Evolutionary conservation across 1,139 yeast genomes (phyloP).

Genomic region (Pneumocystis oryctolagi): DNA sequence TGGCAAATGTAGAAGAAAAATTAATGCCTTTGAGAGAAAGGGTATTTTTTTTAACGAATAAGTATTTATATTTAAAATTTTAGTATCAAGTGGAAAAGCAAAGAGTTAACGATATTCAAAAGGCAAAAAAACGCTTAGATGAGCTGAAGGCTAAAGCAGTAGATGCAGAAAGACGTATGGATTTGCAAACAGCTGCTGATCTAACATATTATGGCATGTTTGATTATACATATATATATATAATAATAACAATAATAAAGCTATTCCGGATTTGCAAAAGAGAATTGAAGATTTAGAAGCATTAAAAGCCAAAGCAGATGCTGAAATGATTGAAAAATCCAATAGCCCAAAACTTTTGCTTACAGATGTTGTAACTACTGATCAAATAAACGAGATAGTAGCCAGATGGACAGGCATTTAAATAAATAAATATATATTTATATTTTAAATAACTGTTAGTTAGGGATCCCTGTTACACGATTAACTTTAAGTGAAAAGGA

Average conservation of each 20-base stretch:
- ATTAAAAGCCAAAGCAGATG: constrained; percentile 51
- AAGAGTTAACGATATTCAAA: constrained; percentile 79
- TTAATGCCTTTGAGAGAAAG: constrained; percentile 68
- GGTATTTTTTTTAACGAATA: background rate
- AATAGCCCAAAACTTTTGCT: constrained; percentile 40
- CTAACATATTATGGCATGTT: constrained; percentile 93
- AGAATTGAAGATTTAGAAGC: constrained; percentile 63
- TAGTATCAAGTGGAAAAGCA: constrained; percentile 73
- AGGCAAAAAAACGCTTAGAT: constrained; percentile 78
- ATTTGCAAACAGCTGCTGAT: constrained; percentile 89
- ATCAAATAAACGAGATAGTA: constrained; percentile 91
- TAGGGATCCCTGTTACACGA: constrained; percentile 76
- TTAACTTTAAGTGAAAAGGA: constrained; percentile 89
- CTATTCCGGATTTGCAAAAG: constrained; percentile 31
- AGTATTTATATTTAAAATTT: background rate
- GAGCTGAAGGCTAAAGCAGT: constrained; percentile 83
- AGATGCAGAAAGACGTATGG: constrained; percentile 95
- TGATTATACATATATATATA: constrained; percentile 28
- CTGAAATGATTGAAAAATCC: constrained; percentile 21
- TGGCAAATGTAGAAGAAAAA: constrained; percentile 73
- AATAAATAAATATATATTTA: background rate
- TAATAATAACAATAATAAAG: background rate
- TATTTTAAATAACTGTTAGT: background rate
- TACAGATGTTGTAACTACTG: constrained; percentile 80
- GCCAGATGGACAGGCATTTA: constrained; percentile 73